These are phyloP conservation scores for Rhizopogon rudus DNA, from an alignment of 768 basidiomycete species.

Conservation along the genomic window DNA sequence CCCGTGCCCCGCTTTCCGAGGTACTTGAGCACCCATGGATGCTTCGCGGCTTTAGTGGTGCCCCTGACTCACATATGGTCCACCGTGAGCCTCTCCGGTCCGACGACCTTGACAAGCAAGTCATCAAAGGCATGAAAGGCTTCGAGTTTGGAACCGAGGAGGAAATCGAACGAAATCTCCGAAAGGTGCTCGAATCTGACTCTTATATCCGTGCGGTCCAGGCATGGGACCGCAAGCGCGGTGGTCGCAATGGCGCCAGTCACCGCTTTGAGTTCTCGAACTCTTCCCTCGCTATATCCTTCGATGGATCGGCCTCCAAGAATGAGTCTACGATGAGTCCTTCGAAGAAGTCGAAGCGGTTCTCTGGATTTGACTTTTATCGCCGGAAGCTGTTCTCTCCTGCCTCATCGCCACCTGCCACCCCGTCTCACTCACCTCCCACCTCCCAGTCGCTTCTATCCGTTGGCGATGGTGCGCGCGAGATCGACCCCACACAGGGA, in stretches of 20 bases:
- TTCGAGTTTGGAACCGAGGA: slow-evolving; percentile 94
- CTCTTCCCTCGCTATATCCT: slow-evolving; percentile 66
- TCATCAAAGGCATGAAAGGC: slow-evolving; percentile 88
- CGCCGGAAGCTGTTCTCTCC: slow-evolving; percentile 80
- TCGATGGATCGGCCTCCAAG: slow-evolving; percentile 41
- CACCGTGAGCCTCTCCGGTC: slow-evolving; percentile 84
- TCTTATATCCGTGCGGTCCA: slow-evolving; percentile 67
- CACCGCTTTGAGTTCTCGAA: slow-evolving; percentile 57
- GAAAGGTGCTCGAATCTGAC: slow-evolving; percentile 73
- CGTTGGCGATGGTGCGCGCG: slow-evolving; percentile 41
- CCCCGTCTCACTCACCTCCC: slow-evolving; percentile 59
- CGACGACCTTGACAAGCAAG: slow-evolving; percentile 83
- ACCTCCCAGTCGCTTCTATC: slow-evolving; percentile 54
- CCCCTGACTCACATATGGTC: slow-evolving; percentile 82
- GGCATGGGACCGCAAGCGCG: slow-evolving; percentile 72
- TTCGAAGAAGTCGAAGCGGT: slow-evolving; percentile 72
- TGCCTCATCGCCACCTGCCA: slow-evolving; percentile 39
- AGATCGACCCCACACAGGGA: slow-evolving; percentile 81
- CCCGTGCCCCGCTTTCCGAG: slow-evolving; percentile 79
- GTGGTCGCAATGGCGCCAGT: slow-evolving; percentile 34
- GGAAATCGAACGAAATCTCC: slow-evolving; percentile 74
- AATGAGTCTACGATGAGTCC: slow-evolving; percentile 35
- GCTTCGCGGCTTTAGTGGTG: slow-evolving; percentile 75
- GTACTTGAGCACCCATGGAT: slow-evolving; percentile 92
- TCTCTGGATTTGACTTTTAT: slow-evolving; percentile 94